A percentile compares a stretch with the other conserved stretches of the same genome.
Conservation (phyloP, 2,329 filamentous ascomycete genomes). For the Huntiella abstrusa region DNA sequence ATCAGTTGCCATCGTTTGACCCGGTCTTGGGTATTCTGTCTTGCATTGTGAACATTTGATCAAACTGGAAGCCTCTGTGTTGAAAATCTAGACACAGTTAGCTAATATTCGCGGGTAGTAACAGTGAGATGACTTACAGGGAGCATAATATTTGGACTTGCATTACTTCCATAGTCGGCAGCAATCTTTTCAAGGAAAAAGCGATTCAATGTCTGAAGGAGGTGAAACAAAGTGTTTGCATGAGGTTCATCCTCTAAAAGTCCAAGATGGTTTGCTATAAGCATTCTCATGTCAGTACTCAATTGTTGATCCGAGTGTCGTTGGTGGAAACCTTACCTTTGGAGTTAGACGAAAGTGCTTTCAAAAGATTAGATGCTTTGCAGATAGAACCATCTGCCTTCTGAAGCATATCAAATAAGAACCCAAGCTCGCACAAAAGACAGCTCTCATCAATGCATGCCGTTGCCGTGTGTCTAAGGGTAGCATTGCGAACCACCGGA, state of each 20-base stretch:
- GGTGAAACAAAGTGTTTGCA: conserved; percentile 41
- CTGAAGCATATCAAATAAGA: conserved; percentile 92
- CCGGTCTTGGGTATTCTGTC: conserved; percentile 66
- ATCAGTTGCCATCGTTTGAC: conserved; percentile 67
- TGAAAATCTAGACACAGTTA: conserved; percentile 29
- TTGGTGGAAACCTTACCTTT: conserved; percentile 33
- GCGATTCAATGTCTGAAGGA: conserved; percentile 71
- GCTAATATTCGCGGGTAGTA: background rate
- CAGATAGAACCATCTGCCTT: conserved; percentile 89
- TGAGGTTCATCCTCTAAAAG: conserved; percentile 70
- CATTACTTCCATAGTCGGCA: conserved; percentile 46
- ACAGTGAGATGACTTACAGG: conserved; percentile 26
- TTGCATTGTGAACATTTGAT: conserved; percentile 77
- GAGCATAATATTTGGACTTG: conserved; percentile 48
- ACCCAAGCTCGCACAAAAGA: conserved; percentile 83
- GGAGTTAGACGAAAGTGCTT: conserved; percentile 67
- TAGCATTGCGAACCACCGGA: conserved; percentile 68
- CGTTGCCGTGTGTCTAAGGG: conserved; percentile 73
- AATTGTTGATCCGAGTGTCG: background rate
- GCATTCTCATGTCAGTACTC: background rate
- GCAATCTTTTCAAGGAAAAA: conserved; percentile 72
- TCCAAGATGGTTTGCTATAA: conserved; percentile 40
- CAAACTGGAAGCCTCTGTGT: conserved; percentile 49
- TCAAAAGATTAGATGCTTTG: conserved; percentile 86
- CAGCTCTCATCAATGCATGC: conserved; percentile 69